Base-by-base conservation (phyloP, 164 flowering plant genomes). In the Vitis labrusca region DNA sequence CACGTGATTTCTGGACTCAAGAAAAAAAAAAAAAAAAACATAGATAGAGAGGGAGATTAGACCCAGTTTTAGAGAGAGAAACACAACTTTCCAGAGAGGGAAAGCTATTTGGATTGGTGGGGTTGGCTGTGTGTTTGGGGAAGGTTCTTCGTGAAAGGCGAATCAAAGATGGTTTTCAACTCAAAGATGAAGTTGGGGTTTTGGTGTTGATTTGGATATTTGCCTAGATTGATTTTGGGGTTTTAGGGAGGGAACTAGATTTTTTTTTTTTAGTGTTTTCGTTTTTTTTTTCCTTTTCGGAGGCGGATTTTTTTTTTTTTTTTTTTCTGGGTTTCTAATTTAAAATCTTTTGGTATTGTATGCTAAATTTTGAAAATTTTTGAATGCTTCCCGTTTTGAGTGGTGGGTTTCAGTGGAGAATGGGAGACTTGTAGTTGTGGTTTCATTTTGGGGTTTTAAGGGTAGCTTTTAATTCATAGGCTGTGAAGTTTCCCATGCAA, bases 131-230 rank as follows among this genome's bases (percentile, higher is more conserved):
- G 14, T 16, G 13, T 49, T 61, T 50, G 44, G 44, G 59, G 64
- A 37, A 29, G 68, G 69, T 66, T 44, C 6, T 51, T 67, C 55
- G 85, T 83, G 87, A 83, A 83, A 77, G 88, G 83, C 32, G 91
- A 86, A 73, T 86, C 78, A 16, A 88, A 86, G 71, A 80, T 84
- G 86, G 74, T 85, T 30, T 63, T 86, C 50, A 92, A 83, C 77
- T 91, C 97, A 3, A 87, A 66, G 74, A 71, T 91, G 81, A 95
- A 88, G 81, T 88, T 19, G 1, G 93, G 91, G 82, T 87, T 70
- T 19, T 19, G 19, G 19, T 19, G 19, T 0, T 19, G 1, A 19
- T 19, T 19, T 19, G 19, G 19, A 19, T 19, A 19, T 19, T 19
- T 19, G 19, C 37, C 37, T 0, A 32, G 4, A 32, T 32, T 32